These are phyloP conservation scores for Brassica incana DNA, from an alignment of 345 rosid genomes.

Conservation along the genomic window DNA sequence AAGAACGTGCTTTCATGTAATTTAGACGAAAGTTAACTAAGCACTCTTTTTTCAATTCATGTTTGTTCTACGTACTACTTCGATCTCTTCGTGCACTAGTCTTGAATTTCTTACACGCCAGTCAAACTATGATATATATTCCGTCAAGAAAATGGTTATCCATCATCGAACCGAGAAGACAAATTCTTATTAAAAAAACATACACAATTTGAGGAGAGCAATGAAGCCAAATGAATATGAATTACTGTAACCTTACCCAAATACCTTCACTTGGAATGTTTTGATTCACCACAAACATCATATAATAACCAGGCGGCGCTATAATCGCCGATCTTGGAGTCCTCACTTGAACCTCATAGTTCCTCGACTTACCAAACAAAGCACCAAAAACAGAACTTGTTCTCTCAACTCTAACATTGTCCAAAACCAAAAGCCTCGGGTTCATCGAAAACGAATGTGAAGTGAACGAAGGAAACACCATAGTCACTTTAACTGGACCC, in stretches of 20 bases:
- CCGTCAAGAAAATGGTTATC: neutral
- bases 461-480: constrained; percentile 69
- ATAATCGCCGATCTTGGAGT: constrained; percentile 48
- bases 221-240: neutral
- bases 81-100: neutral
- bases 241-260: constrained; percentile 51
- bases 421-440: constrained; percentile 67
- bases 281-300: constrained; percentile 67
- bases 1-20: neutral
- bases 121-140: neutral
- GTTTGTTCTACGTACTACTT: neutral
- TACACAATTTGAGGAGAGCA: neutral
- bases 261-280: constrained; percentile 67
- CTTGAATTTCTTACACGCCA: neutral
- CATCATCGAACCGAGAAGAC: neutral
- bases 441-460: constrained; percentile 84
- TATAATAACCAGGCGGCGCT: constrained; percentile 76
- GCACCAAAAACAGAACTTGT: constrained; percentile 10
- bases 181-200: neutral
- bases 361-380: neutral
- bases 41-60: neutral
- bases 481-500: constrained; percentile 48
- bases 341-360: constrained; percentile 47
- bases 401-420: constrained; percentile 34
- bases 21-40: neutral